A percentile compares a stretch with the other conserved stretches of the same genome.
These are phyloP conservation scores for Trypanosoma boissoni DNA, from an alignment of 208 protist species.

Conservation along the genomic window DNA sequence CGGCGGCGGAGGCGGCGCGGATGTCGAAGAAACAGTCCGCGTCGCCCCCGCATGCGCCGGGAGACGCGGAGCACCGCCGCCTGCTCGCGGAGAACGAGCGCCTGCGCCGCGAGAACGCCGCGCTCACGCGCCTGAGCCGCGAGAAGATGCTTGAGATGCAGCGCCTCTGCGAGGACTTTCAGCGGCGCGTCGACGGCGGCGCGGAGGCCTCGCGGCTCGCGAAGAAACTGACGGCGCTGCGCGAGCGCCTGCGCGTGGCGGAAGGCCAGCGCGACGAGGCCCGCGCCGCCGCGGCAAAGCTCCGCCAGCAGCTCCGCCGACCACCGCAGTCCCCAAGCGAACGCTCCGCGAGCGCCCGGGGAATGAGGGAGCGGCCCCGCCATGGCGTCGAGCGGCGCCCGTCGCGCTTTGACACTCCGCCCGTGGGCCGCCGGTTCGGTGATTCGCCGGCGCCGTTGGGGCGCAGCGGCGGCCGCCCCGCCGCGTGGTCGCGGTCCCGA, in stretches of 20 bases:
- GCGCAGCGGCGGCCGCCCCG: slow-evolving; percentile 44
- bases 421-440: slow-evolving; percentile 18
- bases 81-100: slow-evolving; percentile 51
- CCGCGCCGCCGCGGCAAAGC: slow-evolving; percentile 25
- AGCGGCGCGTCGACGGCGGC: slow-evolving; percentile 34
- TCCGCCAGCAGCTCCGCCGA: slow-evolving; percentile 12
- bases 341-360: background rate
- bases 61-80: background rate
- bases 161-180: slow-evolving; percentile 72
- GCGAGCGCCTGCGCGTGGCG: slow-evolving; percentile 35
- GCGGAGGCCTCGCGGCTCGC: slow-evolving; percentile 47
- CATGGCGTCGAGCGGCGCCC: slow-evolving; percentile 1
- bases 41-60: background rate
- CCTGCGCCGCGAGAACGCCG: slow-evolving; percentile 58
- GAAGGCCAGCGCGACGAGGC: slow-evolving; percentile 39
- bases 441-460: slow-evolving; percentile 54
- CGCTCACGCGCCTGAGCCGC: slow-evolving; percentile 52
- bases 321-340: background rate
- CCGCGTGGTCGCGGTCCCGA: background rate
- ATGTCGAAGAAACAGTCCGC: background rate
- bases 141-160: slow-evolving; percentile 89
- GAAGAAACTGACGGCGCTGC: slow-evolving; percentile 45
- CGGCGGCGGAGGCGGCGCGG: background rate
- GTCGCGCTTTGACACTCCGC: slow-evolving; percentile 32
- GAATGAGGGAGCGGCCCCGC: slow-evolving; percentile 17